Evolutionary conservation across 2,329 filamentous ascomycete genomes (phyloP), one percentile per base, ranked within the genome.

Genomic region (Colletotrichum endophyticum): DNA sequence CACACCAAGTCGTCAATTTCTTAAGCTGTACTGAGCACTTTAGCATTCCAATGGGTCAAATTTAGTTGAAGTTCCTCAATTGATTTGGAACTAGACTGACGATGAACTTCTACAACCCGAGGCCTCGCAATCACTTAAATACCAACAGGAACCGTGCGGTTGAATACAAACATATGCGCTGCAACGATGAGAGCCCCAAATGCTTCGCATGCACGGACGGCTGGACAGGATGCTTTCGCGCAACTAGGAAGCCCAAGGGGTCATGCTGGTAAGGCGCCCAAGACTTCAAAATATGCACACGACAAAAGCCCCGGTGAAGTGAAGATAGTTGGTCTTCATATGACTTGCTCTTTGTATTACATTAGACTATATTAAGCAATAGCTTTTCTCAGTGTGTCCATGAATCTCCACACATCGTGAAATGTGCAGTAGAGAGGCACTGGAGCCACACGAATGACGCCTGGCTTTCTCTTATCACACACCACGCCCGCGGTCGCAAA

Each of bases 361-460:
- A 67, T 67, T 67, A 67, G 22, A 32, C 19, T 19, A 15, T 28
- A 53, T 27, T 16, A 16, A 1, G 49, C 78, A n/a, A 83, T 70
- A 2, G 80, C 81, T 32, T 68, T 77, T 49, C 83, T 80, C 64
- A 89, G 69, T 5, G 86, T 82, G 77, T 87, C 83, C 83, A 89
- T 87, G 72, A 88, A 89, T 63, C 79, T 84, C 85, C 85, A 89
- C 8, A 96, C 92, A 80, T 98, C 96, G 75, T 89, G 88, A 82
- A 95, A 98, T 0, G 91, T 92, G 81, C 96, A 96, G 85, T 98
- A 98, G 79, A 98, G 84, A 11, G 96, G 95, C 57, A 94, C 94
- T 2, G 96, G 96, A 3, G 96, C 95, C 2, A 98, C 92, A 3
- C 96, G 89, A 67, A 98, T 93, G 19, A 98, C 96, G 82, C 96